These are phyloP conservation scores for Microcyclospora pomicola DNA, from an alignment of 2,329 filamentous ascomycete species.

Conservation along the genomic window DNA sequence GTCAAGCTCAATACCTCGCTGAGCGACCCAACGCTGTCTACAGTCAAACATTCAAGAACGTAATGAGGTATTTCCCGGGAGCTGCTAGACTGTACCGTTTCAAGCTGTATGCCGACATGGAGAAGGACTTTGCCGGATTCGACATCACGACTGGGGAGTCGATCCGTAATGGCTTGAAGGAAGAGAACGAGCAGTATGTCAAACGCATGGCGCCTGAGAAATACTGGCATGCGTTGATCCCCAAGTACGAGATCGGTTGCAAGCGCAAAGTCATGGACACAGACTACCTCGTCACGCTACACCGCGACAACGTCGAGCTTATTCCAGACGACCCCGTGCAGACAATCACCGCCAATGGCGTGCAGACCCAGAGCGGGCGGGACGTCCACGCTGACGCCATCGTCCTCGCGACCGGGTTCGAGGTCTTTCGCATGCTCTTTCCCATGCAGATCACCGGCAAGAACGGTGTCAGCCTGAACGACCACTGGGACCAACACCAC, in stretches of 20 bases:
- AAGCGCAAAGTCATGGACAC: constrained; percentile 37
- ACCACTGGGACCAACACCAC: constrained; percentile 27
- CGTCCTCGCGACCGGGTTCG: constrained; percentile 37
- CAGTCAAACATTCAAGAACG: constrained; percentile 26
- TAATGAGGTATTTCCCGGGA: constrained; percentile 33
- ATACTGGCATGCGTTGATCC: constrained; percentile 32
- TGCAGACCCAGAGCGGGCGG: constrained; percentile 26
- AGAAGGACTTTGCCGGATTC: constrained; percentile 30
- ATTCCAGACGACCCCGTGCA: constrained; percentile 28
- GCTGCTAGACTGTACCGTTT: constrained; percentile 33
- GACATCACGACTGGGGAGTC: constrained; percentile 24
- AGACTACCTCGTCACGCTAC: constrained; percentile 31
- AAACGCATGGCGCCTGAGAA: constrained; percentile 28
- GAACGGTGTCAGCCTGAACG: constrained; percentile 26
- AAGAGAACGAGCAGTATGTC: constrained; percentile 31
- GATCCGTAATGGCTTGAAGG: constrained; percentile 24
- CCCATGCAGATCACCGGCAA: constrained; percentile 35
- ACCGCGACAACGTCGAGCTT: constrained; percentile 31
- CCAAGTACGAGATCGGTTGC: constrained; percentile 33
- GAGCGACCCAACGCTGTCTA: constrained; percentile 33
- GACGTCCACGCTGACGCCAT: constrained; percentile 32
- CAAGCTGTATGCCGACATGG: constrained; percentile 30
- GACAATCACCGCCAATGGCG: constrained; percentile 25
- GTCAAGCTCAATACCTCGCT: constrained; percentile 37
- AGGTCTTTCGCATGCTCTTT: constrained; percentile 33